Percentiles rank a stretch among this genome's conserved stretches.
These are phyloP conservation scores for Linnemannia elongata DNA, from an alignment of 192 early-diverging fungal genomes.

Conservation along the genomic window DNA sequence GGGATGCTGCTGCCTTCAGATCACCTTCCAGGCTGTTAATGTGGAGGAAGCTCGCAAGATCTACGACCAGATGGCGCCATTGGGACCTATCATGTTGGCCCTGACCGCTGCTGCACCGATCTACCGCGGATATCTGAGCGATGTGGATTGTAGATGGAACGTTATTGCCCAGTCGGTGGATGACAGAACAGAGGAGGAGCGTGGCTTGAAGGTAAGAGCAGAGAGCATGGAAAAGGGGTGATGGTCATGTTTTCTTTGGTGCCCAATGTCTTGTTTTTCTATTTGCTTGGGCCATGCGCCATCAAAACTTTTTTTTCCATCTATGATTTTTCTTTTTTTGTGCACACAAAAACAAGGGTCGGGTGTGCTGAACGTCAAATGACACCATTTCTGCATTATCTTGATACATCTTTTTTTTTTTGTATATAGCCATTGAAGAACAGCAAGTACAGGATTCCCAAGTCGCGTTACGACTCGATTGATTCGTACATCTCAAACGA, in stretches of 20 bases:
- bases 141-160: constrained; percentile 98
- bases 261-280: constrained; percentile 3
- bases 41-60: constrained; percentile 92
- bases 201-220: constrained; percentile 74
- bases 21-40: constrained; percentile 96
- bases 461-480: constrained; percentile 97
- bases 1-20: constrained; percentile 98
- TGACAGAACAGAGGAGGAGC: constrained; percentile 93
- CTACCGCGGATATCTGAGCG: constrained; percentile 93
- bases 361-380: constrained; percentile 35
- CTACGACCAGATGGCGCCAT: constrained; percentile 94
- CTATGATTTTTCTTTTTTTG: neutral
- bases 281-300: neutral
- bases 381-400: constrained; percentile 54
- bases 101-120: constrained; percentile 93
- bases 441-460: constrained; percentile 86
- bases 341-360: neutral
- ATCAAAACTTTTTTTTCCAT: neutral
- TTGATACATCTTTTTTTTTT: constrained; percentile 18
- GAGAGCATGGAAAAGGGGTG: neutral
- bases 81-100: constrained; percentile 96
- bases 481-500: constrained; percentile 87
- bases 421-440: constrained; percentile 72
- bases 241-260: neutral
- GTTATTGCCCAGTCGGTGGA: constrained; percentile 95